phyloP scores from a whole-genome alignment of 257 asterid genomes.

The Nicotiana undulata region DNA sequence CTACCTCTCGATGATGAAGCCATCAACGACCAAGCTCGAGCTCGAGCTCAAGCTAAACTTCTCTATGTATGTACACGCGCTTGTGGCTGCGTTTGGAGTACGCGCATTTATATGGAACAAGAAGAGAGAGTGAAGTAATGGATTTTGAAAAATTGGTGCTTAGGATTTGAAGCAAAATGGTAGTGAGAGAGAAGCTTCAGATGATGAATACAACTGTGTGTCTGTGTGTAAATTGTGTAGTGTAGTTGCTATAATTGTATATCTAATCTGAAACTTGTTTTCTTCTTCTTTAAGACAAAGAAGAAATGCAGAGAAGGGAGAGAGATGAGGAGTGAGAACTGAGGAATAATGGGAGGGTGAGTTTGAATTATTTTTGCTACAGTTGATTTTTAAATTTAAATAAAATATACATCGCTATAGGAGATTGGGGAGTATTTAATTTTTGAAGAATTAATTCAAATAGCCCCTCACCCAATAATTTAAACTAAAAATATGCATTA shows the following conservation, averaged over 20 bases:
- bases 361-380: slow-evolving; percentile 7
- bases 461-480: too few species aligned
- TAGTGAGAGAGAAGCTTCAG: slow-evolving; percentile 2
- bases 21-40: slow-evolving; percentile 77
- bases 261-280: slow-evolving; percentile 16
- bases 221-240: not conserved
- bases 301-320: slow-evolving; percentile 34
- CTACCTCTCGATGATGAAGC: slow-evolving; percentile 91
- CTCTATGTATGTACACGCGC: slow-evolving; percentile 21
- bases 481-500: too few species aligned
- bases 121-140: slow-evolving; percentile 23
- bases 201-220: not conserved
- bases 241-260: slow-evolving; percentile 1
- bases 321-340: slow-evolving; percentile 16
- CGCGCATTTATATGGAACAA: slow-evolving; percentile 6
- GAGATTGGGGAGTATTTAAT: too few species aligned
- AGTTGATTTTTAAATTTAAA: slow-evolving; percentile 14
- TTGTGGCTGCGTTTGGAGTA: not conserved
- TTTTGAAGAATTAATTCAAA: too few species aligned
- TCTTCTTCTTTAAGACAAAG: slow-evolving; percentile 57
- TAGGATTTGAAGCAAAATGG: slow-evolving; percentile 17
- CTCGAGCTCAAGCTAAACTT: slow-evolving; percentile 46
- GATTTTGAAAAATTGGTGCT: not conserved
- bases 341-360: slow-evolving; percentile 16
- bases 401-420: too few species aligned